A percentile compares a stretch with the other conserved stretches of the same genome.
Evolutionary conservation across 768 basidiomycete genomes (phyloP).

Genomic region (Boletus reticulatus): DNA sequence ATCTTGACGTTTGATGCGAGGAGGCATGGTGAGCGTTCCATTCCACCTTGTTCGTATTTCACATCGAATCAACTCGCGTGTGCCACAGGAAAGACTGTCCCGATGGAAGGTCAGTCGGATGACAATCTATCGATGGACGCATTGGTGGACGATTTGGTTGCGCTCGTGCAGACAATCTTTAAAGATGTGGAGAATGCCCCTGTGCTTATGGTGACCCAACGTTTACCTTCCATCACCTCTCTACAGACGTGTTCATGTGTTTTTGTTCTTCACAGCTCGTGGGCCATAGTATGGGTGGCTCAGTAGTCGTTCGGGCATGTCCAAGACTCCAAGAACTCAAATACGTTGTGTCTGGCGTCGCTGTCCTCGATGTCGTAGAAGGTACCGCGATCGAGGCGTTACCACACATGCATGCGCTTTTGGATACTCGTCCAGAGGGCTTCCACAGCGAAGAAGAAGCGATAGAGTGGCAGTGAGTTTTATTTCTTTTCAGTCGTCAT

Average conservation of each 20-base stretch:
- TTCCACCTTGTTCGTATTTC: not conserved
- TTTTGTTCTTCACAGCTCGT: slow-evolving; percentile 53
- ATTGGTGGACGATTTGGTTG: slow-evolving; percentile 72
- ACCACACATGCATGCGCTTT: slow-evolving; percentile 85
- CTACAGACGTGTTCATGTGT: not conserved
- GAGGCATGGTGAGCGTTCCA: slow-evolving; percentile 68
- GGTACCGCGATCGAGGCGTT: slow-evolving; percentile 93
- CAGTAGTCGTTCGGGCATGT: slow-evolving; percentile 74
- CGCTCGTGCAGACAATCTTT: slow-evolving; percentile 66
- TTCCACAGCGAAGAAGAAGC: slow-evolving; percentile 84
- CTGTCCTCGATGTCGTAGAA: slow-evolving; percentile 87
- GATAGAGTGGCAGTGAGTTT: slow-evolving; percentile 92
- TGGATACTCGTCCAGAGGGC: slow-evolving; percentile 81
- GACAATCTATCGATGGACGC: slow-evolving; percentile 61
- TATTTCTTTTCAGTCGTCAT: not conserved
- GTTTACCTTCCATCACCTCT: not conserved
- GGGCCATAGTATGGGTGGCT: slow-evolving; percentile 97
- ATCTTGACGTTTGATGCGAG: slow-evolving; percentile 81
- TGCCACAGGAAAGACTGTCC: slow-evolving; percentile 24
- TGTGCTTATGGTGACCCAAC: slow-evolving; percentile 57
- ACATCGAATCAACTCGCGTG: not conserved
- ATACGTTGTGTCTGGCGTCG: slow-evolving; percentile 74
- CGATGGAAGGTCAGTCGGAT: slow-evolving; percentile 20
- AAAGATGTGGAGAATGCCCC: slow-evolving; percentile 63
- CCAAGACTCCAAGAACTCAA: slow-evolving; percentile 62